Conservation (phyloP, 1,284 basidiomycete genomes). For the Puccinia sorghi region DNA sequence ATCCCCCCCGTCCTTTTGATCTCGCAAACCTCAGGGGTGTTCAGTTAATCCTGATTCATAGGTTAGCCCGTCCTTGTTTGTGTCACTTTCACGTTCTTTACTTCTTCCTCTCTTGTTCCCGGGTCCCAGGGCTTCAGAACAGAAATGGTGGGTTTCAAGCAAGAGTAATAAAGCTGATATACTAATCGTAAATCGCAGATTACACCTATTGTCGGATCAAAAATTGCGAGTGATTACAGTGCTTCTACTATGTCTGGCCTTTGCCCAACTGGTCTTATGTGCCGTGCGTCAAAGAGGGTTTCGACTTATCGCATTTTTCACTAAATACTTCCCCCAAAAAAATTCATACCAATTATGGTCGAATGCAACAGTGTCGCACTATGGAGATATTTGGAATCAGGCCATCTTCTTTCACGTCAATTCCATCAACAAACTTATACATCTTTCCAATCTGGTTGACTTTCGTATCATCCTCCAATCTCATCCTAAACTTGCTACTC, state of each 20-base stretch:
- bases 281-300: slow-evolving; percentile 1
- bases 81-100: neutral
- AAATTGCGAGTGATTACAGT: slow-evolving; percentile 31
- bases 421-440: slow-evolving; percentile 11
- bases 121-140: neutral
- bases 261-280: slow-evolving; percentile 34
- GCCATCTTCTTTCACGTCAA: neutral
- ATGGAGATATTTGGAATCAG: slow-evolving; percentile 36
- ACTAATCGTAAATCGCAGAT: neutral
- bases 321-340: too few species aligned
- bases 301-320: neutral
- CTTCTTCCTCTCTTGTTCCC: neutral
- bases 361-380: slow-evolving; percentile 15
- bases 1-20: neutral
- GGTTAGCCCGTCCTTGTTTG: neutral
- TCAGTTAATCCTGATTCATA: slow-evolving; percentile 23
- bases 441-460: slow-evolving; percentile 34
- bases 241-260: slow-evolving; percentile 19
- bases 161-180: neutral
- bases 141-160: neutral
- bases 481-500: slow-evolving; percentile 14
- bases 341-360: too few species aligned
- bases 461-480: slow-evolving; percentile 26
- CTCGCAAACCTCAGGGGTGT: slow-evolving; percentile 19
- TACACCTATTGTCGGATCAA: slow-evolving; percentile 8